Percentiles rank a stretch among this genome's conserved stretches.
Conservation (phyloP, 768 basidiomycete genomes). For the Phlebiopsis flavidoalba region DNA sequence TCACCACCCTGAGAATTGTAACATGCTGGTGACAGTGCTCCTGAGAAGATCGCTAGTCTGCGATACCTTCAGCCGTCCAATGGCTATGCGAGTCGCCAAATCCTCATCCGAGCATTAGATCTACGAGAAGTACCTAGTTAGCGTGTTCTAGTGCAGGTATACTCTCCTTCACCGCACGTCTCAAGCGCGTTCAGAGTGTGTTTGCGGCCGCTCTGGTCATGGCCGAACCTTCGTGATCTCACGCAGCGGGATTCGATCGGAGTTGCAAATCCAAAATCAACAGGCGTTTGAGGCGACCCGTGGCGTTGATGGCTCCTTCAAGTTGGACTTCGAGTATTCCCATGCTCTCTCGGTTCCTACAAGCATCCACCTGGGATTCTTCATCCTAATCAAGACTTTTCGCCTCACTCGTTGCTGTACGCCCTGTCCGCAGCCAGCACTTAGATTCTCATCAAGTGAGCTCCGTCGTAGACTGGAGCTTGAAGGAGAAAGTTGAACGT, state of each 20-base stretch:
- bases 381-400: not conserved
- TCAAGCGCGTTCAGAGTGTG: not conserved
- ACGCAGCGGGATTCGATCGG: not conserved
- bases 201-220: not conserved
- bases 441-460: not conserved
- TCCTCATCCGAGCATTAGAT: not conserved
- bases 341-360: not conserved
- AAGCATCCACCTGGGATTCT: not conserved
- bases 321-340: not conserved
- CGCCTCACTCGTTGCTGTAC: not conserved
- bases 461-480: not conserved
- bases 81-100: not conserved
- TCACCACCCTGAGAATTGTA: slow-evolving; percentile 1
- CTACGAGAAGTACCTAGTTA: not conserved
- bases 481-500: not conserved
- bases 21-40: not conserved
- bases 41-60: not conserved
- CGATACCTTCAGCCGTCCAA: not conserved
- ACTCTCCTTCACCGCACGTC: not conserved
- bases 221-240: not conserved
- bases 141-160: not conserved
- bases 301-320: not conserved
- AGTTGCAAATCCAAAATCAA: not conserved
- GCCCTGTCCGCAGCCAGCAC: not conserved
- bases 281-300: not conserved